Percentiles rank a stretch among this genome's conserved stretches.
Evolutionary conservation across 202 grass and related monocot species (phyloP).

Genomic region (Saccharum hybrid): DNA sequence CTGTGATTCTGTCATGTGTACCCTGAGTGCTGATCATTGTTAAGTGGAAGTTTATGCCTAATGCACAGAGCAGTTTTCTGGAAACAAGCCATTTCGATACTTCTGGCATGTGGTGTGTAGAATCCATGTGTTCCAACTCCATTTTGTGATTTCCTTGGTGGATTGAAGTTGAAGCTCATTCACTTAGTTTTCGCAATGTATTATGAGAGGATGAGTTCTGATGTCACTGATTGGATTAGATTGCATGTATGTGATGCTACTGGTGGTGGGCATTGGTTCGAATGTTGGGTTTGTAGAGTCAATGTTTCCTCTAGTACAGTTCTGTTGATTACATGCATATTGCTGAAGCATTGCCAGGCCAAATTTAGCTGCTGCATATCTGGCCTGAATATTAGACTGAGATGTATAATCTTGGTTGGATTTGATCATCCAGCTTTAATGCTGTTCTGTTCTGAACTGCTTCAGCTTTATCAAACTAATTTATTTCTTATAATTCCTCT

Average conservation of each 20-base stretch:
- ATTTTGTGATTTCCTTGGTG: not conserved
- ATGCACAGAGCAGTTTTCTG: not conserved
- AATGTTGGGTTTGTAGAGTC: not conserved
- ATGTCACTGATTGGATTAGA: not conserved
- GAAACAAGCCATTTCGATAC: not conserved
- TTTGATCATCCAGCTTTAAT: not conserved
- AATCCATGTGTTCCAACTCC: not conserved
- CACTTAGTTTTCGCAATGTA: not conserved
- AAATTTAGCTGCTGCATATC: not conserved
- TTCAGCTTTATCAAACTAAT: not conserved
- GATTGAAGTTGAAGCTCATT: not conserved
- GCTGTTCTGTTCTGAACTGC: not conserved
- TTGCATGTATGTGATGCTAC: not conserved
- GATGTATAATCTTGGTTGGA: constrained; percentile 17
- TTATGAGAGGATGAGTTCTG: not conserved
- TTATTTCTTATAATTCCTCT: constrained; percentile 11
- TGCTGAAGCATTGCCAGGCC: not conserved
- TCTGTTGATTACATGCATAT: not conserved
- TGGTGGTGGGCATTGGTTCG: not conserved
- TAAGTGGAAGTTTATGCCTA: not conserved
- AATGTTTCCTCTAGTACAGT: not conserved
- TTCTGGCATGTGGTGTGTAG: not conserved
- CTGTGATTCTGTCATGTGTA: not conserved
- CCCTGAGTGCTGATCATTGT: not conserved
- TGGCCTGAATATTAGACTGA: not conserved